A percentile compares a stretch with the other conserved stretches of the same genome.
Evolutionary conservation across 306 rosid genomes (phyloP).

Genomic region (Medicago ruthenica): DNA sequence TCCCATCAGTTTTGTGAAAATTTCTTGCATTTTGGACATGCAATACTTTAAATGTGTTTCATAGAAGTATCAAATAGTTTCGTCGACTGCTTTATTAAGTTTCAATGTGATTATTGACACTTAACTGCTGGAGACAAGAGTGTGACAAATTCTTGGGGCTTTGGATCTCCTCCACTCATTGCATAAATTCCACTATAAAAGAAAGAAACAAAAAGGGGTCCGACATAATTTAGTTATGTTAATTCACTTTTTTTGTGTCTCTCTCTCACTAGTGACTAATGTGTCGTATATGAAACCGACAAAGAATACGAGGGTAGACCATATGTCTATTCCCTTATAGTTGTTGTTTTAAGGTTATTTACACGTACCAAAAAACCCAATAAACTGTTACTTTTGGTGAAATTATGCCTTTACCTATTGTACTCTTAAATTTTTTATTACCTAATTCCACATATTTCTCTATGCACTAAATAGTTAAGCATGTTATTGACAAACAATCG

Average conservation of each 20-base stretch:
- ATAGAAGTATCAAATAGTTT: conserved; percentile 13
- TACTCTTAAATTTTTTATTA: too few relatives aligned
- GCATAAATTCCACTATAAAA: too few relatives aligned
- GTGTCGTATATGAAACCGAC: background rate
- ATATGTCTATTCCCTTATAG: background rate
- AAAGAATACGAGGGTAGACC: too few relatives aligned
- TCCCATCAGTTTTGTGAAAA: conserved; percentile 1
- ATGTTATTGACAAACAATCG: too few relatives aligned
- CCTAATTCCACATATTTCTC: too few relatives aligned
- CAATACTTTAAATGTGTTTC: conserved; percentile 14
- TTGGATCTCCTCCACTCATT: conserved; percentile 22
- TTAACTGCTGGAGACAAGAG: background rate
- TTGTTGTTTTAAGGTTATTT: too few relatives aligned
- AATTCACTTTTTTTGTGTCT: background rate
- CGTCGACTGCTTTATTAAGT: background rate
- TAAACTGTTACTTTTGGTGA: too few relatives aligned
- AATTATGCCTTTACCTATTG: too few relatives aligned
- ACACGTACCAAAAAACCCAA: too few relatives aligned
- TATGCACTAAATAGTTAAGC: too few relatives aligned
- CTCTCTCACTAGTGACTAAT: background rate
- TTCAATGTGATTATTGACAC: conserved; percentile 12
- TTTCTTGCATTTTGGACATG: conserved; percentile 16
- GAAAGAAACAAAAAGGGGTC: too few relatives aligned
- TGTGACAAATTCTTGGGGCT: background rate
- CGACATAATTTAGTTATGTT: conserved; percentile 15